Evolutionary conservation across 129 eudicot genomes (phyloP), one percentile per base, ranked within the genome.

Genomic region (Lonicera japonica): DNA sequence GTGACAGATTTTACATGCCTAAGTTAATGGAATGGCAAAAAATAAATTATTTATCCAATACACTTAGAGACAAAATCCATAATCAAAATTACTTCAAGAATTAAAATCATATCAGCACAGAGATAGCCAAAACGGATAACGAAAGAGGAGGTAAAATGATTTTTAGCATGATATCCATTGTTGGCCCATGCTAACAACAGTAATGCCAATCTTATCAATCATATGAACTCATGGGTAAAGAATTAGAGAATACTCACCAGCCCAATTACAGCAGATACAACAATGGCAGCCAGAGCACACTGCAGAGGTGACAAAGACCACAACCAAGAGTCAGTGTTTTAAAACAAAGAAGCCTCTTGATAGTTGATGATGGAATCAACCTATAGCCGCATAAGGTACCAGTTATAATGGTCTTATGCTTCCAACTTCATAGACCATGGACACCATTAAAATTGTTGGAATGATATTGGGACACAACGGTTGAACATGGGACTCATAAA

Each of bases 271-370:
- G 99, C 99, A 67, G 99, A 79, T 58, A 88, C 80, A 54, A 94
- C 99, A 69, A 94, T 88, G 56, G 99, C 96, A 56, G 99, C 99
- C 73, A 94, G 85, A 73, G 84, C 89, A 74, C 92, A 83, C 99
- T 94, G 96, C 73, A 75, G 65, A 69, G 54, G 25, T 73, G 75
- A 75, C 39, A 47, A 63, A 67, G 8, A 53, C 34, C 53, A 57
- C 25, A 58, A 47, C 18, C 39, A 58, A 34, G 24, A 57, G 51
- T 54, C 39, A 64, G 52, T 58, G 58, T 25, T 63, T 23, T 45
- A 25, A 68, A 29, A 29, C 36, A 56, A 9, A 43, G 11, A 41
- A 56, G 13, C 24, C 6, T 1, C 36, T 29, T 29, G 39, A 16
- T 11, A 0, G 17, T 10, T 67, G 63, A 58, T 56, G 12, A 43